A percentile compares a stretch with the other conserved stretches of the same genome.
Evolutionary conservation across 176 grass and related monocot species (phyloP).

Genomic region (Avena sativa): DNA sequence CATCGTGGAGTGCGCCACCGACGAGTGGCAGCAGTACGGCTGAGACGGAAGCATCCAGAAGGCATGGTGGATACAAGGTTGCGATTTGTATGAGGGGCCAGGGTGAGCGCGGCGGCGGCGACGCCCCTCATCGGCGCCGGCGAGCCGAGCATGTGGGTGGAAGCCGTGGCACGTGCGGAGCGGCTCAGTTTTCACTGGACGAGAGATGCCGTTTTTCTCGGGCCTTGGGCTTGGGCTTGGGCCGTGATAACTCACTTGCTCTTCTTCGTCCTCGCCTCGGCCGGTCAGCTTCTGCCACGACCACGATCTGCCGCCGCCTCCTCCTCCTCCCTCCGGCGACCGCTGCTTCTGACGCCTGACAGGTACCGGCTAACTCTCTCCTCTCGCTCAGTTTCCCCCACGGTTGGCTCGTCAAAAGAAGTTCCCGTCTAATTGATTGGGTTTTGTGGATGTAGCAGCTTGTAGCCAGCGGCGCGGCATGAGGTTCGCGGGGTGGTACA

Average conservation of each 20-base stretch:
- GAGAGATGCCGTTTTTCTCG: constrained; percentile 3
- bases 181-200: background rate
- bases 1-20: constrained; percentile 26
- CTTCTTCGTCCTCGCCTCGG: background rate
- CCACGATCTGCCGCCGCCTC: background rate
- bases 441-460: constrained; percentile 17
- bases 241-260: background rate
- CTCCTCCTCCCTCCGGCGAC: background rate
- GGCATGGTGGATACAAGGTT: background rate
- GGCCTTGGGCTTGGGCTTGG: background rate
- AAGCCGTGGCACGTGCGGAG: constrained; percentile 17
- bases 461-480: constrained; percentile 28
- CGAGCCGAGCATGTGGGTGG: constrained; percentile 43
- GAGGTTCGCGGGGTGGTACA: constrained; percentile 82
- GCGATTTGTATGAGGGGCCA: background rate
- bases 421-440: background rate
- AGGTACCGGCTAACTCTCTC: background rate
- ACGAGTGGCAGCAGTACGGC: constrained; percentile 9
- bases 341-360: background rate
- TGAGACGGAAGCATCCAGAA: background rate
- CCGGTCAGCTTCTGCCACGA: background rate
- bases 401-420: too few species aligned
- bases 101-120: constrained; percentile 13
- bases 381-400: background rate
- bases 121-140: constrained; percentile 39